A percentile compares a stretch with the other conserved stretches of the same genome.
phyloP scores from a whole-genome alignment of 2,329 filamentous ascomycete genomes.

The Juglanconis sp. region DNA sequence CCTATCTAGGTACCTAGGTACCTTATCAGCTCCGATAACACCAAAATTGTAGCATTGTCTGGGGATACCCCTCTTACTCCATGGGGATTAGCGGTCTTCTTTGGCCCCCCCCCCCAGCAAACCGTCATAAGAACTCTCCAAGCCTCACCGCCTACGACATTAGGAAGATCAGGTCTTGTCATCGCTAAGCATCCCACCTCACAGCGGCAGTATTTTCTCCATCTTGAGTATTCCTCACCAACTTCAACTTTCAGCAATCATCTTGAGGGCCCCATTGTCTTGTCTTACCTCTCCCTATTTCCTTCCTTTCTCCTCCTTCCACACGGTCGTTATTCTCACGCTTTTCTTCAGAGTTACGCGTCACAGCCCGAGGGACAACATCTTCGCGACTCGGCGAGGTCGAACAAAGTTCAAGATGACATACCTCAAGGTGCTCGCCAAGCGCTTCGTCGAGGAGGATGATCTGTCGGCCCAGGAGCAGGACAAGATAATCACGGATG shows the following conservation, averaged over 20 bases:
- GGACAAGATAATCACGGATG: slow-evolving; percentile 14
- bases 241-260: neutral
- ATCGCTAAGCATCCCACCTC: slow-evolving; percentile 4
- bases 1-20: neutral
- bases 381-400: neutral
- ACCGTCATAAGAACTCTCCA: neutral
- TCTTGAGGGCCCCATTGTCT: neutral
- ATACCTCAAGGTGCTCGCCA: slow-evolving; percentile 15
- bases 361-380: neutral
- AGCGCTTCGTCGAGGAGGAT: slow-evolving; percentile 17
- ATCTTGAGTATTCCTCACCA: neutral
- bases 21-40: slow-evolving; percentile 17
- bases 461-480: slow-evolving; percentile 14
- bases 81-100: neutral
- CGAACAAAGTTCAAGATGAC: slow-evolving; percentile 5
- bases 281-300: neutral
- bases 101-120: neutral
- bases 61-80: slow-evolving; percentile 14
- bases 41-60: no score
- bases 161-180: neutral
- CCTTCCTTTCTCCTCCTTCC: no score
- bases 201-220: slow-evolving; percentile 12
- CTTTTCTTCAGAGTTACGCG: neutral
- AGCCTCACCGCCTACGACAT: slow-evolving; percentile 14
- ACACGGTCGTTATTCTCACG: neutral